Evolutionary conservation across 2,329 filamentous ascomycete genomes (phyloP), one percentile per base, ranked within the genome.

Genomic region (Diaporthe nobilis): DNA sequence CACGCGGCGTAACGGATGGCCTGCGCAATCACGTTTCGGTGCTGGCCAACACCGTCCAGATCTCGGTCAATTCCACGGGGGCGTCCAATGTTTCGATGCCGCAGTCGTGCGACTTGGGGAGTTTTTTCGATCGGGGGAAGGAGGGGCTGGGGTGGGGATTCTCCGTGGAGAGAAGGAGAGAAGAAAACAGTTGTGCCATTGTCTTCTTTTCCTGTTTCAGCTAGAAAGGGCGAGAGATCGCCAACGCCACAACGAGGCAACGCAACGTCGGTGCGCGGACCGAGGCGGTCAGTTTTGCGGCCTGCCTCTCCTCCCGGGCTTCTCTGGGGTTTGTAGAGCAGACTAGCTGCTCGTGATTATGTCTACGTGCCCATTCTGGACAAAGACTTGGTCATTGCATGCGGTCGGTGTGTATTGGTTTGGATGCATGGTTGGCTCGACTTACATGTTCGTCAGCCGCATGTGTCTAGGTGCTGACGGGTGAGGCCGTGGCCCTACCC

Each of bases 251-350:
- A 39, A 47, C 44, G 47, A 68, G 65, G 65, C 65, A 25, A 70
- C 47, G 49, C 49, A 70, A 70, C 65, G 65, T 70, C 65, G 47
- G 49, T 70, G 65, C 65, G 65, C 65, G 70, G 58, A 39, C 70
- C 53, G 28, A 72, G 53, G 39, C 51, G 70, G 37, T 72, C 39
- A 37, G 53, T 47, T 63, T 47, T 47, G 25, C 49, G 28, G 49
- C 20, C 31, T 31, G 15, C 25, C 17, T 34, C 13, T 13, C 34
- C 9, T 25, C 47, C 51, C 28, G 12, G 51, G 25, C 25, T 15
- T 42, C 12, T 9, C 15, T 20, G 37, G 60, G 5, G 10, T 20
- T 28, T 28, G 6, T 10, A 3, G 49, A 49, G 9, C 2, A 22
- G 39, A 25, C 9, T 39, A 39, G 31, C 31, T 53, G 63, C 47